These are phyloP conservation scores for Jasminum sambac DNA, from an alignment of 257 asterid species.

Conservation along the genomic window DNA sequence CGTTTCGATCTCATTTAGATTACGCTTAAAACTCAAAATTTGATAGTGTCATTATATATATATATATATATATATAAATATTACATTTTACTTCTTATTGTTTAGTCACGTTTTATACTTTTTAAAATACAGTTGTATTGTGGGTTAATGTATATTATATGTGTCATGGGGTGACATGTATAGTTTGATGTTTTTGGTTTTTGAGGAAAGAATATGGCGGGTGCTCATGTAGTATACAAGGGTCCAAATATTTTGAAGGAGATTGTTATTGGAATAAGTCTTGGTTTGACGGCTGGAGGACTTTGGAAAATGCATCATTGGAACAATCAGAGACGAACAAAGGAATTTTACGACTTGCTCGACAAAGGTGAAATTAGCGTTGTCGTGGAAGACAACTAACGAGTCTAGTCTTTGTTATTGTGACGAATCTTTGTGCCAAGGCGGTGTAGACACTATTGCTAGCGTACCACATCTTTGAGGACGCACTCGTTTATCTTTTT, in stretches of 20 bases:
- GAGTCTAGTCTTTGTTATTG: slow-evolving; percentile 19
- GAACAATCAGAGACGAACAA: slow-evolving; percentile 50
- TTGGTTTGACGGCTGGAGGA: slow-evolving; percentile 65
- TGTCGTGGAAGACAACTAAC: slow-evolving; percentile 57
- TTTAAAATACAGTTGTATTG: no score
- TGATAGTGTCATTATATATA: no score
- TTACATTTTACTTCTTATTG: no score
- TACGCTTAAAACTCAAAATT: no score
- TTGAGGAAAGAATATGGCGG: slow-evolving; percentile 33
- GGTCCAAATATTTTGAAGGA: slow-evolving; percentile 68
- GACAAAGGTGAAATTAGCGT: slow-evolving; percentile 59
- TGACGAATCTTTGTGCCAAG: background rate
- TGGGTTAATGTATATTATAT: no score
- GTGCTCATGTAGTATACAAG: slow-evolving; percentile 46
- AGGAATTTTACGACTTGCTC: slow-evolving; percentile 59
- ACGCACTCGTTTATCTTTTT: no score
- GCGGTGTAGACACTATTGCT: background rate
- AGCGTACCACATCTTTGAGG: background rate
- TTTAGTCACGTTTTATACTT: no score
- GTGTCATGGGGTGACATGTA: no score
- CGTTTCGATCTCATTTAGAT: no score
- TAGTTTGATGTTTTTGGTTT: background rate
- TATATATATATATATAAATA: no score
- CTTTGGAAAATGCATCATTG: slow-evolving; percentile 72
- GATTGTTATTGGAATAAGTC: slow-evolving; percentile 45